These are phyloP conservation scores for Penicillium hesseltinei DNA, from an alignment of 2,329 filamentous ascomycete genomes.

Conservation along the genomic window DNA sequence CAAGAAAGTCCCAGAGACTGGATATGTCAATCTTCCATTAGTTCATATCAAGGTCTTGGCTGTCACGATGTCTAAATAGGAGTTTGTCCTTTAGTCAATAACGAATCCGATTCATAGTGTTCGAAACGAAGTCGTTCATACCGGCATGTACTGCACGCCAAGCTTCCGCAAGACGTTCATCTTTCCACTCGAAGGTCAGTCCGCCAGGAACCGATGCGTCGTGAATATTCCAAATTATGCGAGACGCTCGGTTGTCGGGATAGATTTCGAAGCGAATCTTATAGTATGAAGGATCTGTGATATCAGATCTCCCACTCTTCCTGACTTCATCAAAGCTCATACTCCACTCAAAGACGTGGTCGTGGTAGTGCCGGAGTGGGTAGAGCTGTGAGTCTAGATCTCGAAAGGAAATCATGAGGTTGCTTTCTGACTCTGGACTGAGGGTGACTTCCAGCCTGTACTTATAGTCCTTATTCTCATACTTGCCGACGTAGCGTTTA, in stretches of 20 bases:
- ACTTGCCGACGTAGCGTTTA: constrained; percentile 2
- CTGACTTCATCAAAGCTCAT: neutral
- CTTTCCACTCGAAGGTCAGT: neutral
- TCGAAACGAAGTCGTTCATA: neutral
- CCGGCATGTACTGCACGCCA: neutral
- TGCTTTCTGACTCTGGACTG: neutral
- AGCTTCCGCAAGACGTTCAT: neutral
- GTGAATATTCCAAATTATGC: neutral
- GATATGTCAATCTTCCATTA: neutral
- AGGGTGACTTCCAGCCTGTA: constrained; percentile 3
- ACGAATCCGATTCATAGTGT: neutral
- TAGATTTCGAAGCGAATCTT: neutral
- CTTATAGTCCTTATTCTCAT: neutral
- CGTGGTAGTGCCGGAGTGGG: constrained; percentile 3
- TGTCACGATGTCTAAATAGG: neutral
- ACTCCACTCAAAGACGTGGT: constrained; percentile 8
- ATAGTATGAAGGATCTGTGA: constrained; percentile 1
- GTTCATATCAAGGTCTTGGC: neutral
- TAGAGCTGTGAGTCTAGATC: neutral
- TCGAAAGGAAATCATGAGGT: neutral
- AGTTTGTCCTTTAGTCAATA: neutral
- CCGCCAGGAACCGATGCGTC: neutral
- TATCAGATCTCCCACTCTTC: neutral
- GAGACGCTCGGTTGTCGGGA: neutral
- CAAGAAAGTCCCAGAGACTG: neutral